These are phyloP conservation scores for Chalciporus chontae DNA, from an alignment of 768 basidiomycete genomes.

Conservation along the genomic window DNA sequence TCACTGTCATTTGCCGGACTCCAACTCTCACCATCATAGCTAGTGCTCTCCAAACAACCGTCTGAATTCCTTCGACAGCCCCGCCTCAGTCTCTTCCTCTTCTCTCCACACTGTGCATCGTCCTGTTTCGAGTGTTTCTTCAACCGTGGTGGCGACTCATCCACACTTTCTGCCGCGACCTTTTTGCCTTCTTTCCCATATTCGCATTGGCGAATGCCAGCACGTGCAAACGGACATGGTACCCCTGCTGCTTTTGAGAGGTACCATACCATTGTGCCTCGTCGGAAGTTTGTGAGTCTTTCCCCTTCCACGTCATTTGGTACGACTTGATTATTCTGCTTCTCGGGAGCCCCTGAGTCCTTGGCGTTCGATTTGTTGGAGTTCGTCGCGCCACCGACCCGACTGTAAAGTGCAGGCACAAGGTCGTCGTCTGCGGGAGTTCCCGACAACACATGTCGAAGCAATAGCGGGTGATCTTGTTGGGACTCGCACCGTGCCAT, in stretches of 20 bases:
- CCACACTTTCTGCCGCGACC: slow-evolving; percentile 23
- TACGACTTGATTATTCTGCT: slow-evolving; percentile 7
- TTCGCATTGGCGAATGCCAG: slow-evolving; percentile 69
- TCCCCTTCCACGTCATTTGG: slow-evolving; percentile 17
- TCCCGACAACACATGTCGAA: slow-evolving; percentile 70
- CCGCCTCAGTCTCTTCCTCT: slow-evolving; percentile 40
- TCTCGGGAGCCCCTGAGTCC: slow-evolving; percentile 26
- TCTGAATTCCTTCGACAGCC: slow-evolving; percentile 27
- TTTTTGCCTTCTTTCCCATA: slow-evolving; percentile 52
- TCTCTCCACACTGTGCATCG: slow-evolving; percentile 42
- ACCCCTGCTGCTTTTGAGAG: slow-evolving; percentile 71
- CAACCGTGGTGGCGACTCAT: slow-evolving; percentile 34
- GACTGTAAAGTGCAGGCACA: slow-evolving; percentile 65
- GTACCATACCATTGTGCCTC: slow-evolving; percentile 81
- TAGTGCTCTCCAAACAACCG: slow-evolving; percentile 7
- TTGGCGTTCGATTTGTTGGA: slow-evolving; percentile 26
- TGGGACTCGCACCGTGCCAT: slow-evolving; percentile 66
- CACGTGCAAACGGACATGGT: slow-evolving; percentile 71
- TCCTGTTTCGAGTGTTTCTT: slow-evolving; percentile 38
- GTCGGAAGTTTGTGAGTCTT: slow-evolving; percentile 67
- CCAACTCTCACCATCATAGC: slow-evolving; percentile 10
- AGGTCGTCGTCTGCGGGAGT: slow-evolving; percentile 72
- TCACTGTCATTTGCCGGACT: slow-evolving; percentile 27
- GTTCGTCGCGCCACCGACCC: slow-evolving; percentile 60
- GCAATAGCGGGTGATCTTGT: slow-evolving; percentile 70